phyloP scores from a whole-genome alignment of 2,329 filamentous ascomycete species.

The Hymenoscyphus scutula region DNA sequence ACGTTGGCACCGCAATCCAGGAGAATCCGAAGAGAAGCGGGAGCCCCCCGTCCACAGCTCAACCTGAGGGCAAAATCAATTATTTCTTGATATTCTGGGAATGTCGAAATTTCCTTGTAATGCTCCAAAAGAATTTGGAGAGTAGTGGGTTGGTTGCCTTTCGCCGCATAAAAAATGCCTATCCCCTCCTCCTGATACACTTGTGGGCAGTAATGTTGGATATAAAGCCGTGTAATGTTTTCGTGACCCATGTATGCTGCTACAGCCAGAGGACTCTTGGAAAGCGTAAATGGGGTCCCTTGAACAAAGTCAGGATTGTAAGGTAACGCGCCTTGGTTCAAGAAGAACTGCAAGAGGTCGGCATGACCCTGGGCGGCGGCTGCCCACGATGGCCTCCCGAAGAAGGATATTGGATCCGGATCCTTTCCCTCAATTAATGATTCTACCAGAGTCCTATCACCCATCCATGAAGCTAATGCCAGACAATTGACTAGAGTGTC shows the following conservation, averaged over 20 bases:
- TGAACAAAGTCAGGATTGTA: background rate
- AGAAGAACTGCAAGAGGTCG: background rate
- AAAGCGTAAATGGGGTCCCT: background rate
- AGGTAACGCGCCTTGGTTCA: background rate
- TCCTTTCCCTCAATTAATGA: background rate
- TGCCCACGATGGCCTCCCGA: constrained; percentile 4
- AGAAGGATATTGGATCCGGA: background rate
- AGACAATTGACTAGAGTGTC: background rate
- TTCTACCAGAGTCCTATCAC: background rate
- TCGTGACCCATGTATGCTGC: constrained; percentile 5
- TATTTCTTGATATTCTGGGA: background rate
- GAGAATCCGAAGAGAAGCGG: background rate
- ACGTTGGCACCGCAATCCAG: background rate
- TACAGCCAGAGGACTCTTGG: background rate
- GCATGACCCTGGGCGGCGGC: background rate
- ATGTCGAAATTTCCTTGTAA: background rate
- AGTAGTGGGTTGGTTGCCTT: background rate
- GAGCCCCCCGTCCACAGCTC: background rate
- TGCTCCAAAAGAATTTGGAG: constrained; percentile 1
- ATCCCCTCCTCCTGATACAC: background rate
- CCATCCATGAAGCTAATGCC: background rate
- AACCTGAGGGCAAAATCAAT: background rate
- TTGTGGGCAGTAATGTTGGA: constrained; percentile 1
- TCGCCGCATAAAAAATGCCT: background rate
- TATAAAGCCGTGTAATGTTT: background rate